Base-by-base conservation (phyloP, 2,329 filamentous ascomycete genomes). In the Colletotrichum sp. region DNA sequence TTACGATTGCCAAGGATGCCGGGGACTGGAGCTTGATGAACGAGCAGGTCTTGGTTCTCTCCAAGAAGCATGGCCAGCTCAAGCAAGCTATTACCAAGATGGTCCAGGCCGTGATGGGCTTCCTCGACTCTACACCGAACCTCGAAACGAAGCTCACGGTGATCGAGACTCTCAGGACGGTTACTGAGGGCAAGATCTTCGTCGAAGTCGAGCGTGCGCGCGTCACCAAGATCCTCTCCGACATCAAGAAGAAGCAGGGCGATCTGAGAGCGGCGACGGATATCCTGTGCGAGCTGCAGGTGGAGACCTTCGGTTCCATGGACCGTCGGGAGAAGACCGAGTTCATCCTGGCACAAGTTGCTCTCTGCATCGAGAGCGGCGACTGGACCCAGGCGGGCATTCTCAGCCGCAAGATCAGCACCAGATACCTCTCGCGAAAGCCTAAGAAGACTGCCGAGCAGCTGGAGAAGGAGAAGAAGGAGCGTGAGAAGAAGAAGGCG, bases 121-220 rank as follows among this genome's bases (percentile, higher is more conserved):
- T 98, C 85, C 87, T 99, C 82, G 94, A 98, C 82, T 92, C 94
- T 62, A 96, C 96, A 26, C 96, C 97, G 38, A 94, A 92, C 81
- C 83, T 95, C 76, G 96, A 98, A 80, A 96, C 93, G 43, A 99
- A 98, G 88, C 89, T 99, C 73, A 94, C 95, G 26, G 93, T 98
- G 75, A 99, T 99, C 82, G 96, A 99, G 87, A 97, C 96, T 2
- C 86, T 99, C 81, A 93, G 97, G 80, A 98, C 96, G 56, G 96
- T 99, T 65, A 99, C 97, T 10, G 97, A 99, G 87, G 97, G 97
- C 87, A 99, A 99, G 94, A 99, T 99, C 84, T 99, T 99, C 82
- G 96, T 99, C 81, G 97, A 99, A 89, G 97, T 99, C 69, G 97
- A 99, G 90, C 93, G 97, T 79, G 97, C 97, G 78, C 94, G 97